Evolutionary conservation across 2,329 filamentous ascomycete genomes (phyloP), one percentile per base, ranked within the genome.

Genomic region (Neofusicoccum ribis): DNA sequence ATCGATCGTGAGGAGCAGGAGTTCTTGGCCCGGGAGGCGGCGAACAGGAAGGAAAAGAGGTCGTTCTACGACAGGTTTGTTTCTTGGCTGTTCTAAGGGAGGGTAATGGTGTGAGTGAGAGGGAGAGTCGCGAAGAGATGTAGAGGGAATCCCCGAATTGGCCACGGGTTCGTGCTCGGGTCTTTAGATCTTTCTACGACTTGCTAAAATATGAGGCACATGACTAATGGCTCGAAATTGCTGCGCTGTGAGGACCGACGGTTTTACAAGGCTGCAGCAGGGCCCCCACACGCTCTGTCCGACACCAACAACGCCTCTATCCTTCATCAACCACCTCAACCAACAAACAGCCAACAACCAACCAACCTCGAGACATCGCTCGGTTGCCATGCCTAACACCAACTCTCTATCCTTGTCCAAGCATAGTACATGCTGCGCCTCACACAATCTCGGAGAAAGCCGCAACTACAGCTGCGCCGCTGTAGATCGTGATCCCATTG

Each of bases 1-100:
- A 90, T 92, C 69, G 90, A 92, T 76, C 82, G 86, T 8, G 89
- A 92, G 72, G 90, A 93, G 79, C 84, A 86, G 66, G 87, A 86
- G 68, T 92, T 89, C 78, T 71, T 91, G 63, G 88, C 85, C 11
- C 72, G 73, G n/a, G 77, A 86, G 74, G 84, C 81, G 2, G 78
- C 78, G 43, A 76, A 73, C 68, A 71, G 73, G 23, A 75, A 71
- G n/a, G 54, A 64, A 37, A 74, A 76, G 34, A 72, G 74, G 36
- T 66, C 70, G 1, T 88, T 89, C 74, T 89, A 89, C 73, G 78
- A 77, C 62, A 83, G 70, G 1, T 89, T 86, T 71, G 73, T 89
- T 20, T 76, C 85, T 5, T 89, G 87, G 87, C 73, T 89, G 68
- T 87, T 89, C 71, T 89, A 83, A 72, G 65, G n/a, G 58, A 3